Percentiles rank a stretch among this genome's conserved stretches.
Evolutionary conservation across 2,329 filamentous ascomycete species (phyloP).

Genomic region (Calycina herbarum): DNA sequence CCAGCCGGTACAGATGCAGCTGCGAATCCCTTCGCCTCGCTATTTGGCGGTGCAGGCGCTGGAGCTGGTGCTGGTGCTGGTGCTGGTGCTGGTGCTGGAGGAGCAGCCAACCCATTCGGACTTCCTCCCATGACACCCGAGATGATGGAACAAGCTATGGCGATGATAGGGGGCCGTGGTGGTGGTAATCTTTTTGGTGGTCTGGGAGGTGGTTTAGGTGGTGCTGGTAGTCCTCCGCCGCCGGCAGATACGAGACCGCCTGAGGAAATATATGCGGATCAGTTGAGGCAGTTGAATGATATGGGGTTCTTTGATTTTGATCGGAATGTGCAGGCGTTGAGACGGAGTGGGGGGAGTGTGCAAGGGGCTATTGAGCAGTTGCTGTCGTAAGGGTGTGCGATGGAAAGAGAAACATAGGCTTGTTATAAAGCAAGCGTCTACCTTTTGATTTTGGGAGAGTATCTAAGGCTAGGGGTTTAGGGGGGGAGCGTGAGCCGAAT

Average conservation of each 20-base stretch:
- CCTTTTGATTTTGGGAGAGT: no score
- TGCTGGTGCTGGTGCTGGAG: slow-evolving; percentile 31
- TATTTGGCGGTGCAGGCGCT: slow-evolving; percentile 54
- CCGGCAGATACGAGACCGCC: slow-evolving; percentile 83
- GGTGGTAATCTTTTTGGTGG: slow-evolving; percentile 37
- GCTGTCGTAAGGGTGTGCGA: slow-evolving; percentile 37
- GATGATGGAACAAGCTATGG: slow-evolving; percentile 54
- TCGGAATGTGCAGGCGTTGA: slow-evolving; percentile 81
- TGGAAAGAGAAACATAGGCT: no score
- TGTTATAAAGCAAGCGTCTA: no score
- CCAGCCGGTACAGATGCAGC: slow-evolving; percentile 41
- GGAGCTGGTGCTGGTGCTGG: slow-evolving; percentile 33
- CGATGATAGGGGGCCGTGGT: slow-evolving; percentile 37
- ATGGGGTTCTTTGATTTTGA: slow-evolving; percentile 99
- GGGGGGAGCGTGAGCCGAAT: no score
- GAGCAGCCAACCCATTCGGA: slow-evolving; percentile 42
- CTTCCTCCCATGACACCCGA: slow-evolving; percentile 55
- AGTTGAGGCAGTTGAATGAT: slow-evolving; percentile 90
- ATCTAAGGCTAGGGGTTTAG: no score
- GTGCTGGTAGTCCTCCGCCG: slow-evolving; percentile 44
- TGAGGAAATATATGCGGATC: slow-evolving; percentile 88
- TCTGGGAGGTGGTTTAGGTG: slow-evolving; percentile 17
- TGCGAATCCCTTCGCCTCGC: slow-evolving; percentile 66
- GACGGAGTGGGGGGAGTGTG: slow-evolving; percentile 88
- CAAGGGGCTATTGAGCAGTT: slow-evolving; percentile 86